A percentile compares a stretch with the other conserved stretches of the same genome.
Evolutionary conservation across 2,329 filamentous ascomycete genomes (phyloP).

Genomic region (Lasiodiplodia theobromae): DNA sequence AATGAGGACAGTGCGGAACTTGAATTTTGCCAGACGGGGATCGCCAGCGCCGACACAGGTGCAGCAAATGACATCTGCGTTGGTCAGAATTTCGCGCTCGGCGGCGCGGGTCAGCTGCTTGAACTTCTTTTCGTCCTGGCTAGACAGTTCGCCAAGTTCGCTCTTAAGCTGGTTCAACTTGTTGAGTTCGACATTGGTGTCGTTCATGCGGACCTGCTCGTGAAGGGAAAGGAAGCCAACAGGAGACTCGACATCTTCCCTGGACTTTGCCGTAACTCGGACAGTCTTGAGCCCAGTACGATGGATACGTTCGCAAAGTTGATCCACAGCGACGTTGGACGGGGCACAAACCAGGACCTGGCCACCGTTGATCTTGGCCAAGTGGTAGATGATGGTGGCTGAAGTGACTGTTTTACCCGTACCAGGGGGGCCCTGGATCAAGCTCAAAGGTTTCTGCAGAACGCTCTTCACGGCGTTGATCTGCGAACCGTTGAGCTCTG

Average conservation of each 20-base stretch:
- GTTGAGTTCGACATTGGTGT: constrained; percentile 90
- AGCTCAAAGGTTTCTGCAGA: constrained; percentile 87
- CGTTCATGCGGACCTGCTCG: constrained; percentile 96
- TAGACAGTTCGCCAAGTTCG: constrained; percentile 89
- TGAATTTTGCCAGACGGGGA: constrained; percentile 93
- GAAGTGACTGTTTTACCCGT: constrained; percentile 99
- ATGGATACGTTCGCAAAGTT: constrained; percentile 96
- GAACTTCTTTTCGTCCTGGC: constrained; percentile 97
- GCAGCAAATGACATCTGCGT: constrained; percentile 98
- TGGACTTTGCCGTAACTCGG: constrained; percentile 96
- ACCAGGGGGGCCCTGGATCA: constrained; percentile 96
- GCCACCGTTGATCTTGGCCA: constrained; percentile 92
- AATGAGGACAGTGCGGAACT: constrained; percentile 96
- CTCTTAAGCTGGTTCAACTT: constrained; percentile 94
- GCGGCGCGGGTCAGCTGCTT: constrained; percentile 93
- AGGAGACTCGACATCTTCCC: constrained; percentile 98
- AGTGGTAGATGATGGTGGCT: constrained; percentile 96
- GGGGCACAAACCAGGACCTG: constrained; percentile 96
- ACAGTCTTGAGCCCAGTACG: constrained; percentile 94
- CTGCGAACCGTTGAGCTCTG: constrained; percentile 94
- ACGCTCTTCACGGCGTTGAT: constrained; percentile 97
- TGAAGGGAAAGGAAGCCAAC: constrained; percentile 95
- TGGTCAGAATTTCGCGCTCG: constrained; percentile 92
- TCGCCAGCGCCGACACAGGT: constrained; percentile 98
- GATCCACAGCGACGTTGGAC: constrained; percentile 97